Evolutionary conservation across 345 rosid genomes (phyloP), one percentile per base, ranked within the genome.

Genomic region (Eucalyptus albens): DNA sequence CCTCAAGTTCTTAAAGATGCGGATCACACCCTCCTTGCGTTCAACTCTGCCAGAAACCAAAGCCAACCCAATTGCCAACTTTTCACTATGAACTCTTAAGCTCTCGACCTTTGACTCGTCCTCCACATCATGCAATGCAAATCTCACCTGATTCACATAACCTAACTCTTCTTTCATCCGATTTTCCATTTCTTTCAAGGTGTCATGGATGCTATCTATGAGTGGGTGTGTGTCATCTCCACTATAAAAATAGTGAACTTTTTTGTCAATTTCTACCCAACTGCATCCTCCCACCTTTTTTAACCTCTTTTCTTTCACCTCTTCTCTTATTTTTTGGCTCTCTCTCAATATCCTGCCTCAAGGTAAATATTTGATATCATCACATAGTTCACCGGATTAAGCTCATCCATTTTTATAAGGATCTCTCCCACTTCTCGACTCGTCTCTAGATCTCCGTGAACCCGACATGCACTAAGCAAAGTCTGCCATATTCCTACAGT

Each of bases 401-500:
- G 77, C 11, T 93, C 91, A 87, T 97, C 97, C 51, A 96, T 90
- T 89, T 62, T 93, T 88, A 96, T 56, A 56, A 97, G 94, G 87
- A 93, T 91, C 87, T 94, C 87, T 27, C 98, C 95, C 2, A 95
- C 97, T 93, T 97, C 94, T 90, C 90, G 92, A 50, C 96, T 99
- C 12, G 97, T 50, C 89, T 95, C 93, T 86, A 95, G 87, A 91
- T 96, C 93, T 88, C 96, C 95, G 67, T 97, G 98, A 77, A 96
- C 91, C 86, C 95, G 92, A 89, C 99, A 97, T 85, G 96, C 96
- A 92, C 99, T 93, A 33, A 97, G 97, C 92, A 97, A 94, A 62
- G 98, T 94, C 92, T 97, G 99, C 99, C 98, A 97, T 94, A 97
- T 95, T 37, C 96, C 98, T 27, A 88, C 92, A 80, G 93, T 95